Percentiles rank a stretch among this genome's conserved stretches.
Conservation (phyloP, 805 yeast genomes). For the Metschnikowia colocasiae region DNA sequence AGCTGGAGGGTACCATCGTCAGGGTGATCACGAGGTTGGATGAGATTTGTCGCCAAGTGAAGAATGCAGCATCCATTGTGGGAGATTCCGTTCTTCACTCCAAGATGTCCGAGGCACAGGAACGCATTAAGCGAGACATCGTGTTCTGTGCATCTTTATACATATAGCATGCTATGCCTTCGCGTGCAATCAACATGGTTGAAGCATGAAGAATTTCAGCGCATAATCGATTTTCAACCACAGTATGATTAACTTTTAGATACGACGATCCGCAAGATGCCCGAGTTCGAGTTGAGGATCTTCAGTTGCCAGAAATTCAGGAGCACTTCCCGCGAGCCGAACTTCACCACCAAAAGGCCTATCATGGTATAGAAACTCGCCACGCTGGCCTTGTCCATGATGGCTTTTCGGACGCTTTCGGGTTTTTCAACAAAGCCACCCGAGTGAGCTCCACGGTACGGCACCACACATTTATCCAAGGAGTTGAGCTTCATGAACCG, state of each 20-base stretch:
- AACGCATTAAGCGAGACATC: conserved; percentile 90
- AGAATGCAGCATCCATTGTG: conserved; percentile 87
- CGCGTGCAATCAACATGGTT: background rate
- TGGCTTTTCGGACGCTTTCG: conserved; percentile 12
- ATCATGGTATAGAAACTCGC: conserved; percentile 39
- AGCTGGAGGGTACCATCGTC: conserved; percentile 95
- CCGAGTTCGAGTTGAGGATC: conserved; percentile 18
- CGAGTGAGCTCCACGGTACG: conserved; percentile 29
- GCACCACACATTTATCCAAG: conserved; percentile 28
- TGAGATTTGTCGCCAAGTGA: conserved; percentile 92
- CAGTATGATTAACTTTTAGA: background rate
- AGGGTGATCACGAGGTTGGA: conserved; percentile 92
- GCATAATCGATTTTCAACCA: no score
- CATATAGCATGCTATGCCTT: conserved; percentile 37
- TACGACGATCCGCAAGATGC: conserved; percentile 26
- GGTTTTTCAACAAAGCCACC: conserved; percentile 17
- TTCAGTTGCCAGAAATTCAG: conserved; percentile 19
- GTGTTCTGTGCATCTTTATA: conserved; percentile 96
- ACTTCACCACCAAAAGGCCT: conserved; percentile 32
- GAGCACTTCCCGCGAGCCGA: conserved; percentile 22
- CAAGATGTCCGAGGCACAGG: conserved; percentile 91
- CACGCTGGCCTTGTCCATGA: conserved; percentile 24
- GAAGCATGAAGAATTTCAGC: no score
- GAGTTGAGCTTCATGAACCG: conserved; percentile 31
- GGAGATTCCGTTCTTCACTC: conserved; percentile 89